phyloP scores from a whole-genome alignment of 1,284 basidiomycete genomes.

The Cerioporus squamosus region DNA sequence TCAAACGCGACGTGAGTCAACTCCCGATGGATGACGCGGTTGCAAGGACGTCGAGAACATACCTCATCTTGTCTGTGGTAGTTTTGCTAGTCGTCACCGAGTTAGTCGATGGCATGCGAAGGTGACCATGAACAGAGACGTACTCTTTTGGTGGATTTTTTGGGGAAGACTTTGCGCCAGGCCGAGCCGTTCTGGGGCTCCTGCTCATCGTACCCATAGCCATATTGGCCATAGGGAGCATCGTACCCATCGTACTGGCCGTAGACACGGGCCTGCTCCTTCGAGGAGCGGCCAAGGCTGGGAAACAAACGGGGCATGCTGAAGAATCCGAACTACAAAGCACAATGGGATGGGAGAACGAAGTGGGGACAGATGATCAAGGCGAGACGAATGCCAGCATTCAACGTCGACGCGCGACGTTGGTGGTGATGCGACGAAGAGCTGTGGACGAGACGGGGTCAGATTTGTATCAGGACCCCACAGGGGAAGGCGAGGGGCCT shows the following conservation, averaged over 20 bases:
- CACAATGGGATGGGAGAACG: conserved; percentile 5
- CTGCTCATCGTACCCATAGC: conserved; percentile 30
- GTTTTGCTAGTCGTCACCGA: conserved; percentile 12
- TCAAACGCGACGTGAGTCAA: not conserved
- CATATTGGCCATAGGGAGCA: conserved; percentile 26
- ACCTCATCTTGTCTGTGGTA: conserved; percentile 29
- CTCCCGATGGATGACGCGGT: not conserved
- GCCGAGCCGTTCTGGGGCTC: conserved; percentile 25
- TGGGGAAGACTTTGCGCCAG: conserved; percentile 32
- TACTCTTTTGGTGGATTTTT: conserved; percentile 29
- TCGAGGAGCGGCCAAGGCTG: conserved; percentile 33
- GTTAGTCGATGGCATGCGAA: not conserved
- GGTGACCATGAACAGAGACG: conserved; percentile 5
- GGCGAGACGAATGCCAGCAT: conserved; percentile 23
- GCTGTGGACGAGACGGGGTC: conserved; percentile 3
- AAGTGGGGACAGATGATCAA: conserved; percentile 12
- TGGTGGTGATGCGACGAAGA: conserved; percentile 8
- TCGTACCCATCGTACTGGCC: conserved; percentile 28
- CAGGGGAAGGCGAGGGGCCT: conserved; percentile 4
- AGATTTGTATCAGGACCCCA: conserved; percentile 17
- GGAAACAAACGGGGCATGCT: conserved; percentile 36
- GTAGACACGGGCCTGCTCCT: conserved; percentile 25
- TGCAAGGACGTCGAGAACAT: not conserved
- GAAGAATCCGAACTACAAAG: not conserved
- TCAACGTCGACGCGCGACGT: conserved; percentile 17